Evolutionary conservation across 148 eudicot genomes (phyloP).

Genomic region (Chenopodium album): DNA sequence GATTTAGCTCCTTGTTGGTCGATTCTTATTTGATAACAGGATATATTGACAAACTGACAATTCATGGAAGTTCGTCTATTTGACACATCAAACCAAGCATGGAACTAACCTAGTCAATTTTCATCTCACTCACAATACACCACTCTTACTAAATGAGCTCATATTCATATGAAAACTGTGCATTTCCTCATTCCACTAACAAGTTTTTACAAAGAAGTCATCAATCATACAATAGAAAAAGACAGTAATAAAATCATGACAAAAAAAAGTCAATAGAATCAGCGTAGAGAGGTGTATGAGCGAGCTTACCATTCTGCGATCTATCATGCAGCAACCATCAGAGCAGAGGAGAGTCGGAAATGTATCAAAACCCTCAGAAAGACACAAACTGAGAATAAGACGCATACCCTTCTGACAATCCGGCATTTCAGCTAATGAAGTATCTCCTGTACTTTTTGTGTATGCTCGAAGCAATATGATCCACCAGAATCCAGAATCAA

Average conservation of each 20-base stretch:
- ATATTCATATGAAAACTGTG: background rate
- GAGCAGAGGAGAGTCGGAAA: conserved; percentile 95
- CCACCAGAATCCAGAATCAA: conserved; percentile 99
- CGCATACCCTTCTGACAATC: conserved; percentile 98
- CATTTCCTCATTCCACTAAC: background rate
- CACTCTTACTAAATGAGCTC: background rate
- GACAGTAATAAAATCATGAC: background rate
- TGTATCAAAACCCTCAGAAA: conserved; percentile 95
- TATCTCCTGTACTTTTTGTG: conserved; percentile 85
- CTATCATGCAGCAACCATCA: conserved; percentile 97
- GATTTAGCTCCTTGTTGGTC: background rate
- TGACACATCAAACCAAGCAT: background rate
- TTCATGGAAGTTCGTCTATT: background rate
- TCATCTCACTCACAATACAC: background rate
- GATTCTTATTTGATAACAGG: background rate
- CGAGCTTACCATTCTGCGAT: conserved; percentile 86
- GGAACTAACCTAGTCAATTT: background rate
- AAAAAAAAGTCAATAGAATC: background rate
- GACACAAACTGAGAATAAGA: conserved; percentile 78
- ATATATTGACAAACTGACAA: background rate
- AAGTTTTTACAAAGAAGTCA: background rate
- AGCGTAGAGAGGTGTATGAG: background rate
- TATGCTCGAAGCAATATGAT: conserved; percentile 90
- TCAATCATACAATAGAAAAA: background rate
- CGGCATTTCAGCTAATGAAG: conserved; percentile 87